phyloP scores from a whole-genome alignment of 306 rosid species.

The Castanea crenata region DNA sequence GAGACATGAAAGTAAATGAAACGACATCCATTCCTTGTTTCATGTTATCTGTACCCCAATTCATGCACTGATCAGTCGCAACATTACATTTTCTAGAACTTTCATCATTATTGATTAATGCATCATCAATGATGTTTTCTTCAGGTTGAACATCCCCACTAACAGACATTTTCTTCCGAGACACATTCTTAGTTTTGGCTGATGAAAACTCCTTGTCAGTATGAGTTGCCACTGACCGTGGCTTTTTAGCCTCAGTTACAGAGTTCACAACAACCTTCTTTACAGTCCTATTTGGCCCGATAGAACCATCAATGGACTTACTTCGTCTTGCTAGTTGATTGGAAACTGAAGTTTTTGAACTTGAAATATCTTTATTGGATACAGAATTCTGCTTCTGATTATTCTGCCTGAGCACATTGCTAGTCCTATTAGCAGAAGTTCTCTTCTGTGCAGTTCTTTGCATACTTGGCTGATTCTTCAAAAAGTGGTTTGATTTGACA shows the following conservation, averaged over 20 bases:
- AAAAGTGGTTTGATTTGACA: conserved; percentile 44
- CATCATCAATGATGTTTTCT: conserved; percentile 36
- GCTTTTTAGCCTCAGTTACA: conserved; percentile 42
- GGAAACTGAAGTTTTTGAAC: conserved; percentile 41
- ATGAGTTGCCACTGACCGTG: conserved; percentile 36
- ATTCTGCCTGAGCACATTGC: conserved; percentile 58
- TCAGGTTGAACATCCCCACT: conserved; percentile 29
- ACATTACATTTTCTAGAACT: conserved; percentile 57
- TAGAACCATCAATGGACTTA: conserved; percentile 36
- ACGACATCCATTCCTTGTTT: conserved; percentile 64
- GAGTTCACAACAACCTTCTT: conserved; percentile 42
- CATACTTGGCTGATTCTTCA: conserved; percentile 40
- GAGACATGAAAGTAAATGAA: conserved; percentile 88
- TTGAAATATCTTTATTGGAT: conserved; percentile 40
- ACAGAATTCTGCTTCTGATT: conserved; percentile 78
- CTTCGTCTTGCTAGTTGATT: conserved; percentile 39
- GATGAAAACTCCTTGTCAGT: conserved; percentile 39
- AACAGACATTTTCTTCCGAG: conserved; percentile 37
- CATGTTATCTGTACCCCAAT: conserved; percentile 40
- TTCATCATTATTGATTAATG: conserved; percentile 28
- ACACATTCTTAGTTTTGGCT: conserved; percentile 31
- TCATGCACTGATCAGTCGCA: conserved; percentile 41
- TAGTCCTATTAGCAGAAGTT: conserved; percentile 34
- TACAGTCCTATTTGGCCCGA: conserved; percentile 37
- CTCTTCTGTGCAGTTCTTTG: conserved; percentile 51